These are phyloP conservation scores for Fraxinus americana DNA, from an alignment of 257 asterid species.

Conservation along the genomic window DNA sequence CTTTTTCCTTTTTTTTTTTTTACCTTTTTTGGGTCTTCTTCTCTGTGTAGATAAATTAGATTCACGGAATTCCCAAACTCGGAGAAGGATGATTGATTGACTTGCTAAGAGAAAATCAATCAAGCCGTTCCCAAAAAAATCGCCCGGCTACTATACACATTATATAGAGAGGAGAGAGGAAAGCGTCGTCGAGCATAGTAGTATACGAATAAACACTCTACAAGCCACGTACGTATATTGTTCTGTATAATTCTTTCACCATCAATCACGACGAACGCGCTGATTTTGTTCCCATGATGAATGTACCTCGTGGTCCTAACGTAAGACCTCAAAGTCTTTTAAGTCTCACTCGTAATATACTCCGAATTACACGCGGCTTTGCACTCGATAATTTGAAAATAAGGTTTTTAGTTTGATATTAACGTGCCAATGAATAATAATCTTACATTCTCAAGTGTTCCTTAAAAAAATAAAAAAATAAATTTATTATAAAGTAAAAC, in stretches of 20 bases:
- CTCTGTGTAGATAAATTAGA: slow-evolving; percentile 26
- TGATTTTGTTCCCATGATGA: background rate
- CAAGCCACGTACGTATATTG: background rate
- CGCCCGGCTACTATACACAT: background rate
- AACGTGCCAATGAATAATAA: no score
- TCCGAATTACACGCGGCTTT: no score
- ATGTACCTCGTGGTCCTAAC: no score
- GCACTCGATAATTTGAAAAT: no score
- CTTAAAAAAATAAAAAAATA: no score
- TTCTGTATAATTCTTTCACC: no score
- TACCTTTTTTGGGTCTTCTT: background rate
- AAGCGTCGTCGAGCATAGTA: background rate
- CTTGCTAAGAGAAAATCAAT: slow-evolving; percentile 36
- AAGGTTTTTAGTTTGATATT: no score
- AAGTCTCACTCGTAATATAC: no score
- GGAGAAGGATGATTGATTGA: slow-evolving; percentile 34
- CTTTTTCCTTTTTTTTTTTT: no score
- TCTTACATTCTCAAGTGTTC: no score
- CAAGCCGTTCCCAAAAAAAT: background rate
- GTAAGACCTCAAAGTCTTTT: no score
- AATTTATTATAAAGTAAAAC: no score
- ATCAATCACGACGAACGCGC: background rate
- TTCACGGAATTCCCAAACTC: slow-evolving; percentile 40
- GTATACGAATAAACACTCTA: background rate
- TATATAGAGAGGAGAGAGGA: background rate